Conservation (phyloP, 495 filamentous ascomycete species). For the Trichoderma orchidacearum region DNA sequence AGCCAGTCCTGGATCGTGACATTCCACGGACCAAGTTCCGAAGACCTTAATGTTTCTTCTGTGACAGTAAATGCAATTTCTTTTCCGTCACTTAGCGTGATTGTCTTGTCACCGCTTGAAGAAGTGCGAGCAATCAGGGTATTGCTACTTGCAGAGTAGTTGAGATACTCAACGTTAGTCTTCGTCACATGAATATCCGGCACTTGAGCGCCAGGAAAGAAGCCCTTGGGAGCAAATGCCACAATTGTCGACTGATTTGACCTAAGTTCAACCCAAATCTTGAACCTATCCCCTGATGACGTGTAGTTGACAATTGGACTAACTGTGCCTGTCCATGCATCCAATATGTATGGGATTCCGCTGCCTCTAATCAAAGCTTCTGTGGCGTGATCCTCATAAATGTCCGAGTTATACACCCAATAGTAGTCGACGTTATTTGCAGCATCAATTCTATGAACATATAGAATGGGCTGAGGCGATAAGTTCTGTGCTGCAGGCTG, state of each 20-base stretch:
- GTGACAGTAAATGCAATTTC: background rate
- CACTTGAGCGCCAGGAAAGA: background rate
- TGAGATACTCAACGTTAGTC: background rate
- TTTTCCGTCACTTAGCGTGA: background rate
- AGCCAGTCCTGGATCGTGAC: conserved; percentile 1
- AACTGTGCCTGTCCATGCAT: background rate
- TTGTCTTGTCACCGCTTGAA: background rate
- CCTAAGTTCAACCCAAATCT: background rate
- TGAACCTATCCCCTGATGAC: background rate
- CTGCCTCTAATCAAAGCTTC: background rate
- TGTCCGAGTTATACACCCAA: conserved; percentile 2
- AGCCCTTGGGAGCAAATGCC: background rate
- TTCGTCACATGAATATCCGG: background rate
- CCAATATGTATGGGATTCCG: background rate
- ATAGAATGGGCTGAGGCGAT: background rate
- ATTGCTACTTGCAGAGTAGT: background rate
- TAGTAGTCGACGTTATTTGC: conserved; percentile 1
- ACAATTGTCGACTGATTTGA: conserved; percentile 1
- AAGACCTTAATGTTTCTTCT: background rate
- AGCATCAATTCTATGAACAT: background rate
- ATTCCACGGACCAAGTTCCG: background rate
- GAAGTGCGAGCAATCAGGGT: background rate
- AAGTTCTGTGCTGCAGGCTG: background rate
- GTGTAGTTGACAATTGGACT: background rate
- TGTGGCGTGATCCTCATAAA: conserved; percentile 1